Evolutionary conservation across 345 rosid genomes (phyloP), one percentile per base, ranked within the genome.

Genomic region (Corymbia maculata): DNA sequence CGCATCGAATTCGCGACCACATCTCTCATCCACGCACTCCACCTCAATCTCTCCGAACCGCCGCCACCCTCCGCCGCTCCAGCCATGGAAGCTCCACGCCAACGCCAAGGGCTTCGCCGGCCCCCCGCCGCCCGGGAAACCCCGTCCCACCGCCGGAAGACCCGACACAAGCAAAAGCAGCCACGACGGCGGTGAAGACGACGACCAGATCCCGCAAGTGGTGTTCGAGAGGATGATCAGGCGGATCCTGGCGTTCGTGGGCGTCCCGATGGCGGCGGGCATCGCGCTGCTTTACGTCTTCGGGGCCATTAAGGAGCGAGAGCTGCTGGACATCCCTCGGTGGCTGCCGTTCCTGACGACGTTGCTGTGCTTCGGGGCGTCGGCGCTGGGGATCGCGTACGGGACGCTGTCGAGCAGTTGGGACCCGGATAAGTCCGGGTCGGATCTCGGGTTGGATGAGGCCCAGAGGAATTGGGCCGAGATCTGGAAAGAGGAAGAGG

Each of bases 321-420:
- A 90, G 44, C 52, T 92, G 16, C 92, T 92, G 93, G 96, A 96
- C 85, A 91, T 95, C 85, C 99, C 98, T 2, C 36, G 91, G 51
- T 96, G 99, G 98, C 86, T 97, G 13, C 93, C 94, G 2, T 92
- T 92, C 88, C 17, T 88, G 86, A 92, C 97, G 4, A 89, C 93
- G 66, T 90, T 97, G 70, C 36, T 93, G 52, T 94, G 95, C 13
- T 94, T 96, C 85, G 97, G 96, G 30, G 86, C 95, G 8, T 95
- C 98, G 36, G 88, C 95, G 6, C 90, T 94, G 30, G 97, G 98
- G 89, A 90, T 96, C 64, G 98, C 97, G 44, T 97, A 96, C 42
- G 98, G 99, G 32, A 89, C 96, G 85, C 88, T 97, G 88, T 97
- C 99, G 53, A 89, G 96, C 6, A 95, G 97, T 88, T 90, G 94